Evolutionary conservation across 73 alveolate species (phyloP).

Genomic region (Stentor roeselii): DNA sequence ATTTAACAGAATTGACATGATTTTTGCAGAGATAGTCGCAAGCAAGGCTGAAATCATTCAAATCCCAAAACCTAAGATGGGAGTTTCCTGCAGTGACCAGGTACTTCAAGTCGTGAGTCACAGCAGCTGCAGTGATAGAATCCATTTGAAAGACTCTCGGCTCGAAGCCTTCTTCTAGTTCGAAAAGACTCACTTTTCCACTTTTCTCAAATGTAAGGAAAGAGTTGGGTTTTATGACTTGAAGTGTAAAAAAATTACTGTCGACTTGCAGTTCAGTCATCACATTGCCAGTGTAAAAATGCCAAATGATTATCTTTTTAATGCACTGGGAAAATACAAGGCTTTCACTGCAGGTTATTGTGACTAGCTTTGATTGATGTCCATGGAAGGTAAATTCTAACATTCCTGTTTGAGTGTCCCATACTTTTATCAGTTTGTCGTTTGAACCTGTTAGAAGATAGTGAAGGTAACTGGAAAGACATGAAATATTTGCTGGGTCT

Average conservation of each 20-base stretch:
- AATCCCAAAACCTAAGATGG: neutral
- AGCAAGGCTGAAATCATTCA: neutral
- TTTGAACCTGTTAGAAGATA: neutral
- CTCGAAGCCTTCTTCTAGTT: neutral
- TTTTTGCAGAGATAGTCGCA: neutral
- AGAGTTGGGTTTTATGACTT: neutral
- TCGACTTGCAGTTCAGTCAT: neutral
- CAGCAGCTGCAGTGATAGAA: neutral
- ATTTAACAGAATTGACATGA: neutral
- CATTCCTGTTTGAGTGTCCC: neutral
- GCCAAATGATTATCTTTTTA: neutral
- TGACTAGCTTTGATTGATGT: neutral
- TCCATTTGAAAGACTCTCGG: neutral
- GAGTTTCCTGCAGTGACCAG: neutral
- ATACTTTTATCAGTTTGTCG: conserved; percentile 10
- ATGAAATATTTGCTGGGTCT: neutral
- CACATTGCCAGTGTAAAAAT: neutral
- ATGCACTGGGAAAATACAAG: neutral
- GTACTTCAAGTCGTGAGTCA: neutral
- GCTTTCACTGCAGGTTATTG: neutral
- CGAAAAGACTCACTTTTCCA: neutral
- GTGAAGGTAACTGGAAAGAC: neutral
- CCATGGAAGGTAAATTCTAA: neutral
- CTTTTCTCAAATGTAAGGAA: neutral
- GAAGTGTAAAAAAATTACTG: neutral